Conservation (phyloP, 768 basidiomycete species). For the Leccinum incarnatum region DNA sequence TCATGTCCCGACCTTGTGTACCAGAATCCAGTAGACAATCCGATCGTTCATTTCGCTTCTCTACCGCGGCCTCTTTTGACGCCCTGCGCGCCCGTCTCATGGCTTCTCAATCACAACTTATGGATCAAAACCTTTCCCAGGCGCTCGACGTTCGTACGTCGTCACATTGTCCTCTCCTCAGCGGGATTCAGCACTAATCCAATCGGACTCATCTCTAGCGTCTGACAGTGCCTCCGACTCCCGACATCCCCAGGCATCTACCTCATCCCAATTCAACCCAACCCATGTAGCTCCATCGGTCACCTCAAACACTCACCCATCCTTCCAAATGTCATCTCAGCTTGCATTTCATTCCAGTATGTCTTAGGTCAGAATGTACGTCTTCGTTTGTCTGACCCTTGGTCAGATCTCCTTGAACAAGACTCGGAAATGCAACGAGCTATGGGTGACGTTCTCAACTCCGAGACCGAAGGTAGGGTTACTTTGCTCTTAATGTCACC, state of each 20-base stretch:
- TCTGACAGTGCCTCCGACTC: constrained; percentile 13
- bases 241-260: constrained; percentile 26
- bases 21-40: constrained; percentile 27
- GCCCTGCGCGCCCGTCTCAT: constrained; percentile 45
- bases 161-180: background rate
- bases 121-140: constrained; percentile 35
- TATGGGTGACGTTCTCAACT: constrained; percentile 55
- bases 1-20: constrained; percentile 2
- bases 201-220: constrained; percentile 15
- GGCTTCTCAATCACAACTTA: constrained; percentile 36
- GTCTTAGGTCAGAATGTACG: constrained; percentile 13
- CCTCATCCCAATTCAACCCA: constrained; percentile 38
- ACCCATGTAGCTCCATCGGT: constrained; percentile 44
- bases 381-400: constrained; percentile 2
- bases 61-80: constrained; percentile 47
- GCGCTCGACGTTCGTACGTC: constrained; percentile 37
- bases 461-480: constrained; percentile 39
- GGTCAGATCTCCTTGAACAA: constrained; percentile 60
- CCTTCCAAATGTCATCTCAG: constrained; percentile 54
- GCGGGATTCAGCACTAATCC: constrained; percentile 1
- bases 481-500: background rate
- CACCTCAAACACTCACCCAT: constrained; percentile 51
- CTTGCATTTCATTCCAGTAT: constrained; percentile 54
- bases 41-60: constrained; percentile 39
- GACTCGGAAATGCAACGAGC: constrained; percentile 72